A percentile compares a stretch with the other conserved stretches of the same genome.
These are phyloP conservation scores for Ehretia macrophylla DNA, from an alignment of 257 asterid species.

Conservation along the genomic window DNA sequence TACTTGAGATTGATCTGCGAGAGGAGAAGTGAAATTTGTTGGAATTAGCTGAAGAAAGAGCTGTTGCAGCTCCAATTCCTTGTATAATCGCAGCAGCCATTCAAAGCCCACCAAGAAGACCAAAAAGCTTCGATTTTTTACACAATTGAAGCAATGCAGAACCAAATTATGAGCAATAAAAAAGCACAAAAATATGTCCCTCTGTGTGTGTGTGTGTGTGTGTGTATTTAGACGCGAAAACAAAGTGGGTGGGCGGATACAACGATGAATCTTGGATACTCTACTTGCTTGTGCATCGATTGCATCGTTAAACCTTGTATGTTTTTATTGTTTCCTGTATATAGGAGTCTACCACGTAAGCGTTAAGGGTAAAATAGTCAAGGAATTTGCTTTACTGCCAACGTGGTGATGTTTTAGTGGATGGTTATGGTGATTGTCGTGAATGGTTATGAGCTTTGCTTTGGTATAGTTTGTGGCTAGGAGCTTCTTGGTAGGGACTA, in stretches of 20 bases:
- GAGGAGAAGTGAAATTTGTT: conserved; percentile 27
- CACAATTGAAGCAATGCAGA: not conserved
- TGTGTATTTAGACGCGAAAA: not conserved
- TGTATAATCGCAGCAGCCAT: conserved; percentile 40
- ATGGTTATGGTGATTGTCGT: too few relatives aligned
- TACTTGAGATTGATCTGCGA: conserved; percentile 44
- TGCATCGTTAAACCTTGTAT: not conserved
- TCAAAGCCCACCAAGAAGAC: not conserved
- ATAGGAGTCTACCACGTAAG: not conserved
- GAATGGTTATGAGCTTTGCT: too few relatives aligned
- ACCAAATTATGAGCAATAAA: not conserved
- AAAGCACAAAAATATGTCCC: not conserved
- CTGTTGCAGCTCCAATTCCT: conserved; percentile 47
- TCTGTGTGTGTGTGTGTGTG: not conserved
- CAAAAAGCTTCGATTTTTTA: not conserved
- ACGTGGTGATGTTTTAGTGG: too few relatives aligned
- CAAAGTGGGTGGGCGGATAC: conserved; percentile 1
- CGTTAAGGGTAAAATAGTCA: not conserved
- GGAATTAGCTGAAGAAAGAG: conserved; percentile 39
- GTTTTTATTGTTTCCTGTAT: not conserved
- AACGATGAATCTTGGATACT: not conserved
- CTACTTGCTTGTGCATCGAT: not conserved
- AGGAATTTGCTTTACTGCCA: too few relatives aligned
- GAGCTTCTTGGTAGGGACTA: not conserved
- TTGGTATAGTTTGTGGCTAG: not conserved